Conservation (phyloP, 163 green algal genomes). For the Trebouxiophyceae sp. region DNA sequence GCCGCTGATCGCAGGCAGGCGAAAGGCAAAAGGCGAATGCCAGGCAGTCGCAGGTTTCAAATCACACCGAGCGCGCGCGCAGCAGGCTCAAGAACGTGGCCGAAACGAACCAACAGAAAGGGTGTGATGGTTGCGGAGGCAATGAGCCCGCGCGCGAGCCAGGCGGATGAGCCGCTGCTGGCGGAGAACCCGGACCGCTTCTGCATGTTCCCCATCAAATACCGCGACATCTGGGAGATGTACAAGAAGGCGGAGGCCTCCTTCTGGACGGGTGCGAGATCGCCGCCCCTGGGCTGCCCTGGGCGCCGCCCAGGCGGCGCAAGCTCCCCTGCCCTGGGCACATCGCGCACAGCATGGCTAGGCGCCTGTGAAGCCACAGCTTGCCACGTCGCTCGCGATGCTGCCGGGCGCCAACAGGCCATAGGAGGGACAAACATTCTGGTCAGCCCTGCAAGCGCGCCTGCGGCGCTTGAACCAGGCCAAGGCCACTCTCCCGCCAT, state of each 20-base stretch:
- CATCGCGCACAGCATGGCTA: too few relatives aligned
- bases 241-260: constrained; percentile 96
- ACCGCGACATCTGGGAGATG: constrained; percentile 80
- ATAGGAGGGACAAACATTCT: too few relatives aligned
- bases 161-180: constrained; percentile 62
- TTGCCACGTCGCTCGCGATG: too few relatives aligned
- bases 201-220: constrained; percentile 93
- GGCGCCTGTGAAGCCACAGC: too few relatives aligned
- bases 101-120: background rate
- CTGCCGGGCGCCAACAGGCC: too few relatives aligned
- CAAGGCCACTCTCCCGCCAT: too few relatives aligned
- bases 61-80: background rate
- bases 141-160: background rate
- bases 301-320: too few relatives aligned
- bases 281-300: background rate
- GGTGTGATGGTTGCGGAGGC: background rate
- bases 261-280: constrained; percentile 85
- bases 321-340: too few relatives aligned
- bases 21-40: background rate
- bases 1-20: background rate
- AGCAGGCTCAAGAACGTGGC: background rate
- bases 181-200: constrained; percentile 82
- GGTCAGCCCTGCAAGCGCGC: too few relatives aligned
- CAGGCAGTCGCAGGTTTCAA: background rate
- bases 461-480: too few relatives aligned